Evolutionary conservation across 2,329 filamentous ascomycete species (phyloP).

Genomic region (Hymenoscyphus occultus): DNA sequence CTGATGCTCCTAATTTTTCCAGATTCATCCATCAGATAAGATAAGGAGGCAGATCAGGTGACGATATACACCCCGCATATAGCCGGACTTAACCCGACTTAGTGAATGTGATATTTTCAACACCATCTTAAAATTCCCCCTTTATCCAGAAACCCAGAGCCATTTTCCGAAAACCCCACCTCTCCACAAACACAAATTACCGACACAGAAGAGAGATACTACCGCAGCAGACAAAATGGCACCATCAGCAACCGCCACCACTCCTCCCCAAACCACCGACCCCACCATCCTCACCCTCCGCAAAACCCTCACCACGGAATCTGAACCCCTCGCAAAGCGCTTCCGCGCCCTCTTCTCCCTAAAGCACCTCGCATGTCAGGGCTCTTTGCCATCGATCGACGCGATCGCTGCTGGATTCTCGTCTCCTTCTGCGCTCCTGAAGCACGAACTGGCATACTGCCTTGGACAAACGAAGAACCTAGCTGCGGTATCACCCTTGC

Average conservation of each 20-base stretch:
- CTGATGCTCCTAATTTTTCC: too few species aligned
- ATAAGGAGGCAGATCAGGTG: not conserved
- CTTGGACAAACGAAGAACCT: slow-evolving; percentile 84
- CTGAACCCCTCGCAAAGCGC: slow-evolving; percentile 77
- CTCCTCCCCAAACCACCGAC: slow-evolving; percentile 27
- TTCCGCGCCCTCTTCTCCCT: slow-evolving; percentile 97
- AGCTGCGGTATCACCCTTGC: slow-evolving; percentile 70
- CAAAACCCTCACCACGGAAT: slow-evolving; percentile 75
- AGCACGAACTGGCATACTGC: slow-evolving; percentile 97
- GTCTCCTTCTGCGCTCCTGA: slow-evolving; percentile 84
- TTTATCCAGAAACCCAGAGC: not conserved
- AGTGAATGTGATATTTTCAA: not conserved
- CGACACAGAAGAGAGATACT: not conserved
- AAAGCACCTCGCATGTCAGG: slow-evolving; percentile 80
- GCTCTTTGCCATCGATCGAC: slow-evolving; percentile 72
- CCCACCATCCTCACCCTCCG: slow-evolving; percentile 53
- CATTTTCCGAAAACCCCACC: not conserved
- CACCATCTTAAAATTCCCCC: slow-evolving; percentile 1
- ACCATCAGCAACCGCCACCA: slow-evolving; percentile 34
- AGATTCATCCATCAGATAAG: not conserved
- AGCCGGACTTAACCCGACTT: not conserved
- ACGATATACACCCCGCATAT: not conserved
- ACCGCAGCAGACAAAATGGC: slow-evolving; percentile 29
- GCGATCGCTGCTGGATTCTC: slow-evolving; percentile 86
- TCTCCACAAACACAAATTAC: not conserved